These are phyloP conservation scores for Phlebiopsis flavidoalba DNA, from an alignment of 768 basidiomycete species.

Conservation along the genomic window DNA sequence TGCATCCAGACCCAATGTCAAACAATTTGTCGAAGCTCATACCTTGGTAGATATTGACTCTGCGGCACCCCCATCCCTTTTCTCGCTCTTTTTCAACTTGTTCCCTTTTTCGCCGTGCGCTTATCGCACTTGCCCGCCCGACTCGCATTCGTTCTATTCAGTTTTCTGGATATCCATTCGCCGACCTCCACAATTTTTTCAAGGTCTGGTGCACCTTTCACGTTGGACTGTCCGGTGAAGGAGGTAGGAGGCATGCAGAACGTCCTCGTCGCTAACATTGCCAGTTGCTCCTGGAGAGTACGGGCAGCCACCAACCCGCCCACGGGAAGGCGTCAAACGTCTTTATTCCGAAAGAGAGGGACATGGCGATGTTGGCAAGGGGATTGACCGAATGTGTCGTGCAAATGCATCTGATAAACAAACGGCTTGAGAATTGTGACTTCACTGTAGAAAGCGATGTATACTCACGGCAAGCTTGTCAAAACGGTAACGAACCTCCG, in stretches of 20 bases:
- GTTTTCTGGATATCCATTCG: conserved; percentile 70
- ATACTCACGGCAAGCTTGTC: conserved; percentile 67
- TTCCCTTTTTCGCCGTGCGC: conserved; percentile 40
- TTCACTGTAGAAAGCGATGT: background rate
- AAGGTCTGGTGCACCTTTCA: conserved; percentile 51
- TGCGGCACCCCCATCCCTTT: conserved; percentile 16
- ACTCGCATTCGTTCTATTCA: conserved; percentile 68
- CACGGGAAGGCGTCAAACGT: conserved; percentile 81
- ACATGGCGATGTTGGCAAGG: conserved; percentile 71
- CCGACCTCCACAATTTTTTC: conserved; percentile 71
- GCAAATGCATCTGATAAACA: conserved; percentile 56
- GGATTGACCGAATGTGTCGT: conserved; percentile 86
- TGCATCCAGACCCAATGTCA: background rate
- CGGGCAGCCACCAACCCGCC: conserved; percentile 91
- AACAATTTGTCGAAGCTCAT: background rate
- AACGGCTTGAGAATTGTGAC: background rate
- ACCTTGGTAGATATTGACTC: conserved; percentile 15
- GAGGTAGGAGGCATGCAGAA: conserved; percentile 84
- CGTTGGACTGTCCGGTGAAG: conserved; percentile 58
- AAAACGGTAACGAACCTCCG: conserved; percentile 40
- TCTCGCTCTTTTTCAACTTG: conserved; percentile 17
- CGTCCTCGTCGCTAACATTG: conserved; percentile 93
- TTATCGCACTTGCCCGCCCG: conserved; percentile 69
- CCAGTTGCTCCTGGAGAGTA: conserved; percentile 96
- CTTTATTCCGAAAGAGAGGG: conserved; percentile 68